Base-by-base conservation (phyloP, 805 yeast species). In the Priceomyces melissophilus region DNA sequence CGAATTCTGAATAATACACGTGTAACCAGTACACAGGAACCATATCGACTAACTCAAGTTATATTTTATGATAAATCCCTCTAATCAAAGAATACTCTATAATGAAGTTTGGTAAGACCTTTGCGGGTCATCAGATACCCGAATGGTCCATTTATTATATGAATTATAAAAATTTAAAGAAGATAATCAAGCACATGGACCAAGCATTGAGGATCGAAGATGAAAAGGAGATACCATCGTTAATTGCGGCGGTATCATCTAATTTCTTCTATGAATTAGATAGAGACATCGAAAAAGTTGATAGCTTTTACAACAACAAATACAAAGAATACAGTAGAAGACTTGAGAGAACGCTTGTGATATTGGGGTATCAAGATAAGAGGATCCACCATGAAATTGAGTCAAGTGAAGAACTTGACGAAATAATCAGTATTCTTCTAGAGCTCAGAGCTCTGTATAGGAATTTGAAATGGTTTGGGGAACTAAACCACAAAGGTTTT, bases 381-480 rank as follows among this genome's bases (percentile, higher is more conserved):
- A 48, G 40, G 17, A 58, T 64, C 26, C 50, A 52, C 38, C 64
- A 54, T 53, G 56, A 57, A 40, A 53, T 66, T 32, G 71, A 64
- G 38, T 60, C 71, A 10, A 55, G 59, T 39, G 72, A 67, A 38
- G 73, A 69, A 45, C 52, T 65, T 39, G 73, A 69, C 39, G 75
- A 69, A 48, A 57, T 69, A 16, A 57, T 67, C 34, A 51, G 61
- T 15, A 82, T 88, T 13, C 65, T 90, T 30, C 68, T 88, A 15
- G 96, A 89, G 59, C 69, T 88, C 40, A 74, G 96, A 35, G 73
- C 84, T 12, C 79, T 80, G 44, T 78, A 85, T 46, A 73, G 96
- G 42, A 89, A 89, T 61, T 70, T 90, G 57, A 89, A 87, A 60
- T 91, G 97, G 96, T 90, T 78, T 60, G 95, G 95, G 16, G 97